Evolutionary conservation across 164 flowering plant genomes (phyloP), one percentile per base, ranked within the genome.

Genomic region (Aristolochia californica): DNA sequence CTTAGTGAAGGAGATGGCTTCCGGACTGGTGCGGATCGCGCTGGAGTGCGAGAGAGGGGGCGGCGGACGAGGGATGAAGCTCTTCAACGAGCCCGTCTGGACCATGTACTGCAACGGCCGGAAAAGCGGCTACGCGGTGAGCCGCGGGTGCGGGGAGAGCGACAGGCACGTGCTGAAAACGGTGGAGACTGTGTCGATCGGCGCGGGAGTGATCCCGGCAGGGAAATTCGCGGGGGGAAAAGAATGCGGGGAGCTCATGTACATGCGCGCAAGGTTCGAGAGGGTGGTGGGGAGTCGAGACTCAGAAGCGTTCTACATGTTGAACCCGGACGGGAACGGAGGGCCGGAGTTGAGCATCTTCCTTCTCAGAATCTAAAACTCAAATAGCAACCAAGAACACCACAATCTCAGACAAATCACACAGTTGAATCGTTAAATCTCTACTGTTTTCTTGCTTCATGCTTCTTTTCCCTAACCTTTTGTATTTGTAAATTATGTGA

Each of bases 171-270:
- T 93, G 75, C 67, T 93, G 62, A 76, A 77, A 16, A 79, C 91
- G 13, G 82, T 93, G 17, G 80, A 65, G 74, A 78, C 76, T 13
- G 82, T 83, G 16, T 80, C 97, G 11, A 84, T 76, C 28, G 98
- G 98, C 4, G 97, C 95, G 5, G 98, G 98, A 1, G 95, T 93
- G 47, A 79, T 91, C n/a, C 97, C 98, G 54, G 68, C 66, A 28
- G 80, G 69, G 14, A n/a, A n/a, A n/a, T n/a, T n/a, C 5, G 61
- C 48, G 14, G 47, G 45, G 5, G 69, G 30, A 13, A 28, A 60
- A 3, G 84, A n/a, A n/a, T n/a, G 75, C 5, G 94, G 94, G 0
- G 97, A 87, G 79, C 59, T 89, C 18, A 79, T 79, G 81, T 83
- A 83, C 75, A 83, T 83, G 88, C 75, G 88, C 48, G 88, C 88